Percentiles rank a stretch among this genome's conserved stretches.
These are phyloP conservation scores for Epichloe festucae DNA, from an alignment of 2,329 filamentous ascomycete genomes.

Conservation along the genomic window DNA sequence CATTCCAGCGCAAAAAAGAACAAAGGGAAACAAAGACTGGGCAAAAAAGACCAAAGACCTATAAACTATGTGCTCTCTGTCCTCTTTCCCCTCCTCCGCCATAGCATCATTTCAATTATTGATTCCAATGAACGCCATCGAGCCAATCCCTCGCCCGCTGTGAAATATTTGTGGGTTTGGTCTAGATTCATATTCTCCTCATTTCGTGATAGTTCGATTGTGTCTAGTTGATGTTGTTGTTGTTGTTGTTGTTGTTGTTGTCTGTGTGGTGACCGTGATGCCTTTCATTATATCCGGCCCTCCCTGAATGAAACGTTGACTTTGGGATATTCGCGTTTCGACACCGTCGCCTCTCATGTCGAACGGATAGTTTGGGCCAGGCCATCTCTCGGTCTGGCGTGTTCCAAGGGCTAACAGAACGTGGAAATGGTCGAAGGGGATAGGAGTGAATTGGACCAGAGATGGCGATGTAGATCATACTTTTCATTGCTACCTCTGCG, in stretches of 20 bases:
- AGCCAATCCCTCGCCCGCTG: neutral
- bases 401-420: no score
- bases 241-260: no score
- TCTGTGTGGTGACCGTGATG: no score
- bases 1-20: constrained; percentile 9
- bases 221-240: neutral
- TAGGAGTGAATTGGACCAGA: neutral
- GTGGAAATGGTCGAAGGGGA: neutral
- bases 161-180: neutral
- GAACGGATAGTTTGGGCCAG: no score
- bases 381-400: no score
- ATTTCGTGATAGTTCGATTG: neutral
- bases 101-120: neutral
- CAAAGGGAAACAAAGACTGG: constrained; percentile 1
- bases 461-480: constrained; percentile 1
- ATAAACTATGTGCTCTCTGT: neutral
- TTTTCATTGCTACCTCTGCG: neutral
- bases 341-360: no score
- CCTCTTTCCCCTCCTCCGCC: neutral
- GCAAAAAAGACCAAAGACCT: neutral
- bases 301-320: no score
- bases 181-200: neutral
- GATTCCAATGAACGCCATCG: constrained; percentile 13
- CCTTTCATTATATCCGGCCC: no score
- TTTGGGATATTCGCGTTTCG: no score